Percentiles rank a stretch among this genome's conserved stretches.
These are phyloP conservation scores for Xylona heveae DNA, from an alignment of 495 filamentous ascomycete genomes.

Conservation along the genomic window DNA sequence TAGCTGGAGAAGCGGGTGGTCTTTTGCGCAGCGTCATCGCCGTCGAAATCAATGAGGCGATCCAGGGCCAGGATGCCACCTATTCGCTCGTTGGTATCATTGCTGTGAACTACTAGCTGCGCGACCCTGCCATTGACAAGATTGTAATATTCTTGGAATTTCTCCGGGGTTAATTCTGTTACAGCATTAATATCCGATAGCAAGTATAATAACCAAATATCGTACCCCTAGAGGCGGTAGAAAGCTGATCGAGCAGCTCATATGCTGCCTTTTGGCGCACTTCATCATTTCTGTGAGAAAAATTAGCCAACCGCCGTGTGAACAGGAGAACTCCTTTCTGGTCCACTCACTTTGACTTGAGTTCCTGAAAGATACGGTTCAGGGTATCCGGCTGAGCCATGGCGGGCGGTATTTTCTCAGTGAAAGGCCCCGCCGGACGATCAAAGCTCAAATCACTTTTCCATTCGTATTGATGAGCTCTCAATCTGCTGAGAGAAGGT, in stretches of 20 bases:
- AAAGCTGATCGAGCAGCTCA: constrained; percentile 28
- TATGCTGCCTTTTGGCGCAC: constrained; percentile 18
- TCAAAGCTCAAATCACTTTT: too few relatives aligned
- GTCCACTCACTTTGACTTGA: constrained; percentile 14
- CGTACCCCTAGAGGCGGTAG: constrained; percentile 27
- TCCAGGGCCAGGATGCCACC: constrained; percentile 86
- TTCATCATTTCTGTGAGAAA: constrained; percentile 13
- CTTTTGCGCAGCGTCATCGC: constrained; percentile 82
- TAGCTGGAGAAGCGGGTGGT: constrained; percentile 82
- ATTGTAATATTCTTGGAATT: constrained; percentile 62
- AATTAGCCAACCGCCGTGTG: background rate
- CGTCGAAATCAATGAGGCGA: constrained; percentile 82
- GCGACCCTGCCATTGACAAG: constrained; percentile 56
- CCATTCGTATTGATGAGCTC: too few relatives aligned
- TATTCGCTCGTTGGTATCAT: constrained; percentile 68
- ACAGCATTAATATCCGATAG: background rate
- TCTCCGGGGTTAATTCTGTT: constrained; percentile 53
- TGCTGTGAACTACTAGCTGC: constrained; percentile 50
- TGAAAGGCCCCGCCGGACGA: too few relatives aligned
- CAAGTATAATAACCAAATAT: background rate
- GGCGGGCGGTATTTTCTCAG: constrained; percentile 1
- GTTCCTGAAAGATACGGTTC: constrained; percentile 13
- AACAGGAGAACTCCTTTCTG: background rate
- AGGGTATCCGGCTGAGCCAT: constrained; percentile 9
- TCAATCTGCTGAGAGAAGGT: too few relatives aligned